Conservation (phyloP, 495 filamentous ascomycete genomes). For the Aeminium ludgeri region DNA sequence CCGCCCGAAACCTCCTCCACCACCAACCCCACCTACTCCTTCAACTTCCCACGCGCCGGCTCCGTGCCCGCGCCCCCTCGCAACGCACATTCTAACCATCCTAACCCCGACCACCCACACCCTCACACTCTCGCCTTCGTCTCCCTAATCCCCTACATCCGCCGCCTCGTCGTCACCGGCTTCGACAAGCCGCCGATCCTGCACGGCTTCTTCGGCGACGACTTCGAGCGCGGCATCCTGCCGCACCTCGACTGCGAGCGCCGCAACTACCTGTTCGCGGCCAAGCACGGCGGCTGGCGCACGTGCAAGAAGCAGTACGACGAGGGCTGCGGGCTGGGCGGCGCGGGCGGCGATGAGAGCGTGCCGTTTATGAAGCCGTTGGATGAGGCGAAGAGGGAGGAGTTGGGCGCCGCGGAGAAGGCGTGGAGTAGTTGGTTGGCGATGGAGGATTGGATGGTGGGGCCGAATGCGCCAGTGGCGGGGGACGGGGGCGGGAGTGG, state of each 20-base stretch:
- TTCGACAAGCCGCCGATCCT: slow-evolving; percentile 73
- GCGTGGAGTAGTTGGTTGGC: slow-evolving; percentile 76
- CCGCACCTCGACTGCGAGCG: slow-evolving; percentile 77
- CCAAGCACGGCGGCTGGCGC: slow-evolving; percentile 80
- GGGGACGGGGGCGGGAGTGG: too few species aligned
- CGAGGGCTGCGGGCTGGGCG: slow-evolving; percentile 37
- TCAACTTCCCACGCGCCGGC: slow-evolving; percentile 16
- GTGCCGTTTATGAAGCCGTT: slow-evolving; percentile 76
- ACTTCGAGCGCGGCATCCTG: slow-evolving; percentile 65
- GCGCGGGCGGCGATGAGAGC: slow-evolving; percentile 45
- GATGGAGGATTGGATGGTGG: slow-evolving; percentile 97
- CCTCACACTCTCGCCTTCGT: slow-evolving; percentile 26
- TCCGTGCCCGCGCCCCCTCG: slow-evolving; percentile 15
- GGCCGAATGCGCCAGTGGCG: too few species aligned
- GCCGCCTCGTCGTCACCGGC: slow-evolving; percentile 78
- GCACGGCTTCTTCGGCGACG: slow-evolving; percentile 89
- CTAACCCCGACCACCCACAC: neutral
- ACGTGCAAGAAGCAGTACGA: slow-evolving; percentile 82
- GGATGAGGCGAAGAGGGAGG: slow-evolving; percentile 51
- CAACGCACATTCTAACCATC: neutral
- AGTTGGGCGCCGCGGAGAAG: slow-evolving; percentile 70
- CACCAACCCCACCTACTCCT: slow-evolving; percentile 11
- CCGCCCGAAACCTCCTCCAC: slow-evolving; percentile 20
- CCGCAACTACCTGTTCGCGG: slow-evolving; percentile 85
- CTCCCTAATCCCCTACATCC: slow-evolving; percentile 75